Evolutionary conservation across 805 yeast genomes (phyloP), one percentile per base, ranked within the genome.

Genomic region (Kodamaea hsintzibuensis): DNA sequence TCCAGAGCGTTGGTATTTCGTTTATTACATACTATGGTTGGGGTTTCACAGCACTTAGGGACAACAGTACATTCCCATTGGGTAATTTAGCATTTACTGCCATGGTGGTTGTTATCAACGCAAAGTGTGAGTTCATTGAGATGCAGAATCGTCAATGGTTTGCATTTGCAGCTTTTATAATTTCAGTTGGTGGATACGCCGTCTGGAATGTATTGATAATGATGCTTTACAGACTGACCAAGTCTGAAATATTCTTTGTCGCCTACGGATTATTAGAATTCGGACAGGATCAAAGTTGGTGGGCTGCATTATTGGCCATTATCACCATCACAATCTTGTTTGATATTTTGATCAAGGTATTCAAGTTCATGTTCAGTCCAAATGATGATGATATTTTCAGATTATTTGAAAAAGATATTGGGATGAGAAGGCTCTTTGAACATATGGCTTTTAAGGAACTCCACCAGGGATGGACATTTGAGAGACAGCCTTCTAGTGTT

Each of bases 141-240:
- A 90, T 89, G 84, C 89, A 86, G 60, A 76, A 82, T 56, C 76
- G 90, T 54, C 86, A 88, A 12, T 79, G 89, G 75, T 63, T 90
- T 40, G 86, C 89, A 18, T 73, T 84, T 59, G 83, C 84, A 0
- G 83, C 95, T 0, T 79, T 85, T 56, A 64, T 81, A 10, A 77
- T 91, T 13, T 89, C 97, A 0, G 85, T 85, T 33, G 83, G 86
- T 19, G 99, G 98, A 1, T 95, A 96, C 86, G 71, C 88, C 7
- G 61, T 85, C 10, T 95, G 98, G 97, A 85, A 89, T 67, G 77
- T 88, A 52, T 67, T 91, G 27, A 80, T 93, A 47, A 89, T 92
- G 64, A 80, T 78, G 2, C 70, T 92, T n/a, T 87, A 89, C 66
- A 74, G 69, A 62, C 69, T 64, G 60, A 81, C 72, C 64, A 30